Conservation (phyloP, 164 flowering plant genomes). For the Dillenia turbinata region DNA sequence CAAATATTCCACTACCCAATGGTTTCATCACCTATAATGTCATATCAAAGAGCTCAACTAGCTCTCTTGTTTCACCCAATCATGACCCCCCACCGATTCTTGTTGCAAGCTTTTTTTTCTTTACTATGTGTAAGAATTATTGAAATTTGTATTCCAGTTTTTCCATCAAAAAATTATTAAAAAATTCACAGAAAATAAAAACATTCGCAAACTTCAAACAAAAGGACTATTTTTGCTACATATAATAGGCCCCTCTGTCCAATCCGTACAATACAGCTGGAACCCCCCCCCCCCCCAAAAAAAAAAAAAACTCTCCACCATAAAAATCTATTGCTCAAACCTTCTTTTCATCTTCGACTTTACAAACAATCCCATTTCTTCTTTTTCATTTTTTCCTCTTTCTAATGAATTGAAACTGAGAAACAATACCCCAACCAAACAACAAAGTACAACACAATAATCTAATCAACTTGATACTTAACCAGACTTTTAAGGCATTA, state of each 20-base stretch:
- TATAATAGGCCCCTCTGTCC: slow-evolving; percentile 9
- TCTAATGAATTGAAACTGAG: neutral
- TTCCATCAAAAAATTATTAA: too few relatives aligned
- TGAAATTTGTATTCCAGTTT: too few relatives aligned
- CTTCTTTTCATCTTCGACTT: neutral
- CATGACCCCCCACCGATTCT: too few relatives aligned
- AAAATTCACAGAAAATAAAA: too few relatives aligned
- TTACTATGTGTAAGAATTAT: too few relatives aligned
- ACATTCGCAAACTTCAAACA: too few relatives aligned
- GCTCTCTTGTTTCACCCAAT: too few relatives aligned
- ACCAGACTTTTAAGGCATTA: too few relatives aligned
- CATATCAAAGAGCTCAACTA: too few relatives aligned
- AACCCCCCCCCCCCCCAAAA: slow-evolving; percentile 10
- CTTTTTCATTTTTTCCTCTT: slow-evolving; percentile 5
- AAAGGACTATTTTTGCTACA: neutral
- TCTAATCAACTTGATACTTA: neutral
- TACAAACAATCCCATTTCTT: slow-evolving; percentile 14
- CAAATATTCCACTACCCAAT: too few relatives aligned
- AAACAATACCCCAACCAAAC: slow-evolving; percentile 8
- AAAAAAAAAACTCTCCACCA: slow-evolving; percentile 3
- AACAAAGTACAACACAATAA: neutral
- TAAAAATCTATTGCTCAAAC: slow-evolving; percentile 2
- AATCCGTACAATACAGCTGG: slow-evolving; percentile 37
- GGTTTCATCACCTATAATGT: too few relatives aligned
- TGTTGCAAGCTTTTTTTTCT: too few relatives aligned